Evolutionary conservation across 164 flowering plant genomes (phyloP), one percentile per base, ranked within the genome.

Genomic region (Brasenia schreberi): DNA sequence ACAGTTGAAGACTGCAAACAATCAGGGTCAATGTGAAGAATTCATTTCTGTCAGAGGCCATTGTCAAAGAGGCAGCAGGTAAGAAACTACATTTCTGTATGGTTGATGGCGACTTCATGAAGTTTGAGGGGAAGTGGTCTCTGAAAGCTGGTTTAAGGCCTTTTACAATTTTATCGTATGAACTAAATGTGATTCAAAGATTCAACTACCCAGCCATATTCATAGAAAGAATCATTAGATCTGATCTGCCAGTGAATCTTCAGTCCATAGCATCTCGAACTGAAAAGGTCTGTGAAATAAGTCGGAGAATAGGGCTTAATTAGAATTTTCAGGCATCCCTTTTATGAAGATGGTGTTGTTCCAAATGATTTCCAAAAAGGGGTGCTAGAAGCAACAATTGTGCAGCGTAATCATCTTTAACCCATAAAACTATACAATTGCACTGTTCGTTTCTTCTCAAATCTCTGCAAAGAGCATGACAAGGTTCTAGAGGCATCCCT

Each of bases 221-320:
- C 71, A 64, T 94, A 74, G 98, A 90, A 81, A 82, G 89, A 71
- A 94, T 94, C 56, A 94, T 94, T 62, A 78, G 89, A 66, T 94
- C 96, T 69, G 96, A 94, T 79, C 97, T 89, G 72, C 96, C 97
- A 61, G 89, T 89, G 60, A 90, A 94, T 74, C 98, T 94, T 67
- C 87, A 74, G 73, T 97, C 97, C 60, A 70, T 94, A 78, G 92
- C 96, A 59, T 74, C 81, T 72, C 81, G 87, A 75, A 83, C 91
- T 18, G 96, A 93, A 79, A 81, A 73, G 61, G 79, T 18, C 45
- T 83, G 75, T 71, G 68, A 69, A 65, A 83, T 77, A 18, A 77
- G 64, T 70, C 70, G 71, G 66, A 76, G 77, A 65, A 12, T 65
- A 64, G 5, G 61, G 39, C 12, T 66, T 43, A 11, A 65, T 65